Conservation (phyloP, 495 filamentous ascomycete species). For the Rusavskia elegans region DNA sequence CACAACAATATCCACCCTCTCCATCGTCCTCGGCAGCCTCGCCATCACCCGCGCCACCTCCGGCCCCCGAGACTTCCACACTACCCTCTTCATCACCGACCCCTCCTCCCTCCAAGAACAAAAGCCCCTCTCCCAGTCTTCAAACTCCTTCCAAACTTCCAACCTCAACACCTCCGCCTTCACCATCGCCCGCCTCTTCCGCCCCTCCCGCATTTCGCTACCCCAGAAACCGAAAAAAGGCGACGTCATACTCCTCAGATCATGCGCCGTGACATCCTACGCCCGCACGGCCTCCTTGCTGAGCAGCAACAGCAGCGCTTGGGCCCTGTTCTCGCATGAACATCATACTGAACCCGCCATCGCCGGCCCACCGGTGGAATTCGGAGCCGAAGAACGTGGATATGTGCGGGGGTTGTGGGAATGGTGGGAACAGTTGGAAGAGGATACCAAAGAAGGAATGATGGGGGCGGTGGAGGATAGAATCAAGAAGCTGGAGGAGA, state of each 20-base stretch:
- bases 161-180: conserved; percentile 19
- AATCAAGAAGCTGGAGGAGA: neutral
- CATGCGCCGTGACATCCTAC: conserved; percentile 48
- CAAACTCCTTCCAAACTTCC: neutral
- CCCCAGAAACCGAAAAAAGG: conserved; percentile 48
- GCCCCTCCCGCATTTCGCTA: conserved; percentile 54
- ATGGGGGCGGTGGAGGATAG: neutral
- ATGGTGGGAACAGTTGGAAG: conserved; percentile 30
- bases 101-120: conserved; percentile 24
- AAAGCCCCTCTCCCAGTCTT: neutral
- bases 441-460: conserved; percentile 9
- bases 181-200: conserved; percentile 47
- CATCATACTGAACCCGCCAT: conserved; percentile 28
- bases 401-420: conserved; percentile 36
- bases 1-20: conserved; percentile 47
- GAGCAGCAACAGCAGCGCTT: conserved; percentile 36
- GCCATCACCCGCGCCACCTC: conserved; percentile 42
- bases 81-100: conserved; percentile 57
- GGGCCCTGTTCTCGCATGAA: conserved; percentile 41
- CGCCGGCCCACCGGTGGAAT: conserved; percentile 50
- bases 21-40: conserved; percentile 40
- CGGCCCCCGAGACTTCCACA: conserved; percentile 52
- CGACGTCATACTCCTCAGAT: conserved; percentile 59
- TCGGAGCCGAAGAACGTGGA: conserved; percentile 38
- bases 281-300: conserved; percentile 29